phyloP scores from a whole-genome alignment of 2,329 filamentous ascomycete genomes.

The Zasmidium angulare region DNA sequence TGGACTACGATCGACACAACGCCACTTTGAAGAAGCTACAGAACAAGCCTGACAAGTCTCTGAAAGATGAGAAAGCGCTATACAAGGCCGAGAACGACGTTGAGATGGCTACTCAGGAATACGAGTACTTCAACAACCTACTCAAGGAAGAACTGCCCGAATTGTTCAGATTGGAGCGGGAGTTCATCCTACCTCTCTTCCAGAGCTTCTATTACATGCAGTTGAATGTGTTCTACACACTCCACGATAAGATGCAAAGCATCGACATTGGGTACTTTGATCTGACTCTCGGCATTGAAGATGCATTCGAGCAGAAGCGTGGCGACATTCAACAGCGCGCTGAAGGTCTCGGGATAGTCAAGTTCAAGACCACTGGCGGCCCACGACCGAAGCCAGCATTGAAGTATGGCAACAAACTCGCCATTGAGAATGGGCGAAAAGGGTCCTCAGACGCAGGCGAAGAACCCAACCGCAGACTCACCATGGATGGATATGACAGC shows the following conservation, averaged over 20 bases:
- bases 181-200: conserved; percentile 96
- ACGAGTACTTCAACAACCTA: conserved; percentile 96
- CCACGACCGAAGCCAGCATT: conserved; percentile 46
- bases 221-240: conserved; percentile 96
- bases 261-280: conserved; percentile 99
- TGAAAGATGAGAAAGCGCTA: conserved; percentile 96
- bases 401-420: conserved; percentile 51
- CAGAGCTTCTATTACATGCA: conserved; percentile 99
- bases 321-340: conserved; percentile 81
- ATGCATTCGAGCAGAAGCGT: conserved; percentile 84
- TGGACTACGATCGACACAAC: conserved; percentile 90
- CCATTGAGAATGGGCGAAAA: conserved; percentile 33
- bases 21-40: conserved; percentile 86
- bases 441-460: conserved; percentile 8
- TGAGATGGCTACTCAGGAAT: conserved; percentile 90
- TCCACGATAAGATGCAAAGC: conserved; percentile 96
- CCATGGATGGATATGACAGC: conserved; percentile 12
- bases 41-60: conserved; percentile 93
- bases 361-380: conserved; percentile 85
- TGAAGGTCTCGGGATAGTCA: conserved; percentile 81
- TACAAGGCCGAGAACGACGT: conserved; percentile 94
- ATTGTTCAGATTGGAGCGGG: conserved; percentile 82
- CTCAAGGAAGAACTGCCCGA: conserved; percentile 94
- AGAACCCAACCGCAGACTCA: conserved; percentile 27
- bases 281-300: conserved; percentile 84